These are phyloP conservation scores for Mucor plumbeus DNA, from an alignment of 371 early-diverging fungal genomes.

Conservation along the genomic window DNA sequence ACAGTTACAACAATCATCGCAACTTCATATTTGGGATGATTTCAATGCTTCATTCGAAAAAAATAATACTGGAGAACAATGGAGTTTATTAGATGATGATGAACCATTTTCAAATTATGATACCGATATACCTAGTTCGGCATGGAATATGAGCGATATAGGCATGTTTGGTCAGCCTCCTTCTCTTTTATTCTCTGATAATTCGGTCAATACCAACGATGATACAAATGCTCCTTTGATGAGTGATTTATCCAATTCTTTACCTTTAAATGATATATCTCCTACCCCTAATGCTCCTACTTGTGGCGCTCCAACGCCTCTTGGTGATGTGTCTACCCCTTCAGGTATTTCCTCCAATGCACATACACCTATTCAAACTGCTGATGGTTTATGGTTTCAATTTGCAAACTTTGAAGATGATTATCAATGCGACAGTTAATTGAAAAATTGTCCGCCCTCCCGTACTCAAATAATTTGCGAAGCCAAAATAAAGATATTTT, in stretches of 20 bases:
- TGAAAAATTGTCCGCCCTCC: neutral
- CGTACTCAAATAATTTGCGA: neutral
- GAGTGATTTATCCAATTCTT: neutral
- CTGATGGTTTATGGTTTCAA: slow-evolving; percentile 42
- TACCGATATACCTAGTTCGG: slow-evolving; percentile 18
- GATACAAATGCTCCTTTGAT: slow-evolving; percentile 2
- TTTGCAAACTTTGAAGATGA: slow-evolving; percentile 52
- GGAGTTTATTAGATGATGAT: slow-evolving; percentile 21
- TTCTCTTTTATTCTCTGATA: slow-evolving; percentile 36
- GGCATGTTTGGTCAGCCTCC: slow-evolving; percentile 29
- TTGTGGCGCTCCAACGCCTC: slow-evolving; percentile 3
- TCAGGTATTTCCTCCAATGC: neutral
- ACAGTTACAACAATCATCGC: neutral
- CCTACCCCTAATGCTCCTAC: neutral
- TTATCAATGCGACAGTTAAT: slow-evolving; percentile 27
- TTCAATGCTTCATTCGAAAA: slow-evolving; percentile 20
- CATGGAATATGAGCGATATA: slow-evolving; percentile 30
- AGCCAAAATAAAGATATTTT: too few relatives aligned
- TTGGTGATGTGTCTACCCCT: neutral
- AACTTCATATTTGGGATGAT: slow-evolving; percentile 32
- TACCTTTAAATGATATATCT: slow-evolving; percentile 9
- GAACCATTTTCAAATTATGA: slow-evolving; percentile 27
- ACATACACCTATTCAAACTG: slow-evolving; percentile 19
- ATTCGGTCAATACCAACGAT: slow-evolving; percentile 27
- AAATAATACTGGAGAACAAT: neutral